A percentile compares a stretch with the other conserved stretches of the same genome.
phyloP scores from a whole-genome alignment of 768 basidiomycete genomes.

The Agrocybe pediades region DNA sequence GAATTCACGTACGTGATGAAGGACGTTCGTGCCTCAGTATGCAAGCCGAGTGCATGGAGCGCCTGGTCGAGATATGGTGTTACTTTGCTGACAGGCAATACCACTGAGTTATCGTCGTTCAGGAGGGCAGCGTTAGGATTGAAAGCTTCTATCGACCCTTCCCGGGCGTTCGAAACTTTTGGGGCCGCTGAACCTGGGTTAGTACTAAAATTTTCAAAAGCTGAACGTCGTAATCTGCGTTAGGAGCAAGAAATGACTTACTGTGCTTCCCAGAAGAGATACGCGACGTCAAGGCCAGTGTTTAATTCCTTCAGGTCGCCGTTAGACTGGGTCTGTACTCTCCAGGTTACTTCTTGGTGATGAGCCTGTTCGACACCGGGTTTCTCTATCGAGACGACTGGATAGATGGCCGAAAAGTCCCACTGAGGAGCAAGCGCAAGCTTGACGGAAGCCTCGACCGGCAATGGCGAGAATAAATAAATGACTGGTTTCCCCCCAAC shows the following conservation, averaged over 20 bases:
- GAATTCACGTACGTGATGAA: conserved; percentile 47
- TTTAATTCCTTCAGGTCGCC: conserved; percentile 30
- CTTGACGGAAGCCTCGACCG: conserved; percentile 25
- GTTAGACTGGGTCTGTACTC: conserved; percentile 26
- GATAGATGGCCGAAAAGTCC: conserved; percentile 36
- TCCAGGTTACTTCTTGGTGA: conserved; percentile 32
- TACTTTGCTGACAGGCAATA: conserved; percentile 23
- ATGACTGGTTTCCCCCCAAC: conserved; percentile 30
- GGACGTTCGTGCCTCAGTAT: conserved; percentile 36
- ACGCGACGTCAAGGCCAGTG: conserved; percentile 30
- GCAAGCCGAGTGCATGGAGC: conserved; percentile 33
- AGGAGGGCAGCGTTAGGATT: not conserved
- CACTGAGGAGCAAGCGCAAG: conserved; percentile 34
- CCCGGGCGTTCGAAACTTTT: no score
- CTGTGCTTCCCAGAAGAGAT: conserved; percentile 33
- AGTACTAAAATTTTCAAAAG: no score
- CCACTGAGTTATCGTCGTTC: not conserved
- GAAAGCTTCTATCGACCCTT: no score
- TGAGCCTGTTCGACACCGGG: conserved; percentile 2
- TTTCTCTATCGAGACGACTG: conserved; percentile 28
- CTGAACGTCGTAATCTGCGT: no score
- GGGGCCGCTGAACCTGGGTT: no score
- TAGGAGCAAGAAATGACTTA: no score
- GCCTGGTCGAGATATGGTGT: conserved; percentile 37
- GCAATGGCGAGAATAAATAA: conserved; percentile 33